Evolutionary conservation across 495 filamentous ascomycete species (phyloP), one percentile per base, ranked within the genome.

Genomic region (Trichocladium antarcticum): DNA sequence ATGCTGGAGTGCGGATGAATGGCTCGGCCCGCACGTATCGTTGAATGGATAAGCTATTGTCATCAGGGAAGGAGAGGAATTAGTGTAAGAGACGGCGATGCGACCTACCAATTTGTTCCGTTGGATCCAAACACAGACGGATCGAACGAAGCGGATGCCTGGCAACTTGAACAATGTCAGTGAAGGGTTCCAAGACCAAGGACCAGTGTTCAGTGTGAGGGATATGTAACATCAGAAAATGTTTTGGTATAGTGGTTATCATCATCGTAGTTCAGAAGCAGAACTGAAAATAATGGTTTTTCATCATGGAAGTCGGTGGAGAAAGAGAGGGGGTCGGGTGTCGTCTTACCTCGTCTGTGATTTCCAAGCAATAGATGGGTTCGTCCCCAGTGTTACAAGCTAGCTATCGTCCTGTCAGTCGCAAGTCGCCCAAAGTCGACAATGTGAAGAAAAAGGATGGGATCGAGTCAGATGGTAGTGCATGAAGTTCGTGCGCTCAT

Each of bases 21-120:
- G 77, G 73, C 76, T 86, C 76, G 83, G 84, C 70, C 56, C 65
- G 71, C 70, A 78, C 69, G 74, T 64, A 66, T 96, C 86, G 78
- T 93, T 83, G 90, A 97, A 97, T 97, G 90, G 90, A 97, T 97
- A 85, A 82, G 87, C 89, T 89, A 73, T 78, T 84, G 79, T 94
- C 89, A 95, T 97, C 90, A 84, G 84, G 66, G 72, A 65, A 42
- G 46, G 19, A 42, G 4, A 36, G 38, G 20, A 19, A 16, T 16
- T 17, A 1, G 5, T 12, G 31, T n/a, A 3, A 32, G 31, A 4
- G 19, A 38, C 40, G 34, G 32, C 21, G 4, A 37, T 29, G 5
- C 3, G 10, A 29, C 48, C 5, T 50, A 50, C 48, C 40, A 9
- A 34, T 1, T 49, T 40, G 17, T 15, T 17, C 12, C 11, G 27